phyloP scores from a whole-genome alignment of 768 basidiomycete genomes.

The Cystoderma amianthinum region DNA sequence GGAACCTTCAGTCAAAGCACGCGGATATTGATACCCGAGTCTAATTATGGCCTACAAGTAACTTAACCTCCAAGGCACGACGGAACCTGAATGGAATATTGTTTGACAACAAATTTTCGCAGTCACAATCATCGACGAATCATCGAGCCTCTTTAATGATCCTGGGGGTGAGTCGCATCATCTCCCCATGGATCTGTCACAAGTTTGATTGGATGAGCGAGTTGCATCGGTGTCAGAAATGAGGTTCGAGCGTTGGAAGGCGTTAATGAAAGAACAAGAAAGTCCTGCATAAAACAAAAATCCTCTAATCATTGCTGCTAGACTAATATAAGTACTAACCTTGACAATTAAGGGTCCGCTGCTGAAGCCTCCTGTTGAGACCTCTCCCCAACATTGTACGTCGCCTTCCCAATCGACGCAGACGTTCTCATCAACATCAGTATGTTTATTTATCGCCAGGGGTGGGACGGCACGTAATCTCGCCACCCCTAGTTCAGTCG shows the following conservation, averaged over 20 bases:
- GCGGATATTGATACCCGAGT: too few species aligned
- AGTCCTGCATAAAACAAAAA: constrained; percentile 35
- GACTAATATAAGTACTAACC: constrained; percentile 25
- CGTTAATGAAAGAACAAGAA: constrained; percentile 39
- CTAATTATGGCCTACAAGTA: too few species aligned
- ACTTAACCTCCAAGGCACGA: too few species aligned
- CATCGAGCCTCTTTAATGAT: too few species aligned
- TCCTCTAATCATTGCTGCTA: background rate
- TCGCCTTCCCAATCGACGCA: constrained; percentile 52
- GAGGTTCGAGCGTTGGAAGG: constrained; percentile 36
- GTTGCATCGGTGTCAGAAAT: constrained; percentile 32
- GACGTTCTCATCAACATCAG: constrained; percentile 15
- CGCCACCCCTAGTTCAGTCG: constrained; percentile 35
- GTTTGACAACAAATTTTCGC: too few species aligned
- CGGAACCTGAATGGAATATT: too few species aligned
- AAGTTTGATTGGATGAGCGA: constrained; percentile 44
- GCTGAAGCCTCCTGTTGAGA: constrained; percentile 36
- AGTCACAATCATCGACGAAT: too few species aligned
- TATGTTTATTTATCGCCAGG: constrained; percentile 9
- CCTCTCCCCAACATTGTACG: constrained; percentile 30
- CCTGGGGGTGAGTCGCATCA: constrained; percentile 26
- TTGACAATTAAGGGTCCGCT: constrained; percentile 37
- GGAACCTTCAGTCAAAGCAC: too few species aligned
- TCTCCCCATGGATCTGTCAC: constrained; percentile 48
- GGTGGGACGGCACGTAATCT: constrained; percentile 30